Evolutionary conservation across 148 eudicot genomes (phyloP), one percentile per base, ranked within the genome.

Genomic region (Rhododendron williamsianum): DNA sequence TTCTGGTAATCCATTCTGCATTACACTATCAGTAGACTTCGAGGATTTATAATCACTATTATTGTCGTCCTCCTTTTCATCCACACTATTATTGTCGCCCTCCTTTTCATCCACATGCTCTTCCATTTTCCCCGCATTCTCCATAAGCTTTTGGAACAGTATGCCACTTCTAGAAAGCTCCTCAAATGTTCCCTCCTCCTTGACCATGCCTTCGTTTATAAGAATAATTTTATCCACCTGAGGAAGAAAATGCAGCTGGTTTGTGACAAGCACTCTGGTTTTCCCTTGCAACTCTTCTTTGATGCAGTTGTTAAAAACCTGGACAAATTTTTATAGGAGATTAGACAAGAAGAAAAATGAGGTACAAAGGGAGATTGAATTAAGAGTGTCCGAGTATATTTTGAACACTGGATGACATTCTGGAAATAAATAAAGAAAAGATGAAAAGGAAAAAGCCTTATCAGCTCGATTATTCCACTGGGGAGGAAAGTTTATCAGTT

Each of bases 221-320:
- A 92, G 71, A 46, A 92, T 84, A 79, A 92, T 92, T 86, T 84
- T 89, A 87, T 92, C 94, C 74, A 92, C 93, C 72, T 91, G 93
- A 60, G 92, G 94, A 84, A 92, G 93, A 89, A 92, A 91, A 87
- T 92, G 94, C 73, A 92, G 87, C 90, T 92, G 94, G 83, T 92
- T 92, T 83, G 94, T 92, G 72, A 92, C 91, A 52, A 92, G 94
- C 51, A 92, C 93, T 79, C 94, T 87, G 78, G 94, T 92, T 85
- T 92, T 92, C 15, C 94, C 93, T 87, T 84, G 87, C 89, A 92
- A 83, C 89, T 90, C 90, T 72, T 91, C 91, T 88, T 89, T 92
- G 84, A 92, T 92, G 80, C 94, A 92, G 51, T 87, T 84, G 33
- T 89, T 87, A 52, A 92, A 92, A 30, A 92, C 92, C 94, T 92